These are phyloP conservation scores for Annulohypoxylon truncatum DNA, from an alignment of 2,329 filamentous ascomycete genomes.

Conservation along the genomic window DNA sequence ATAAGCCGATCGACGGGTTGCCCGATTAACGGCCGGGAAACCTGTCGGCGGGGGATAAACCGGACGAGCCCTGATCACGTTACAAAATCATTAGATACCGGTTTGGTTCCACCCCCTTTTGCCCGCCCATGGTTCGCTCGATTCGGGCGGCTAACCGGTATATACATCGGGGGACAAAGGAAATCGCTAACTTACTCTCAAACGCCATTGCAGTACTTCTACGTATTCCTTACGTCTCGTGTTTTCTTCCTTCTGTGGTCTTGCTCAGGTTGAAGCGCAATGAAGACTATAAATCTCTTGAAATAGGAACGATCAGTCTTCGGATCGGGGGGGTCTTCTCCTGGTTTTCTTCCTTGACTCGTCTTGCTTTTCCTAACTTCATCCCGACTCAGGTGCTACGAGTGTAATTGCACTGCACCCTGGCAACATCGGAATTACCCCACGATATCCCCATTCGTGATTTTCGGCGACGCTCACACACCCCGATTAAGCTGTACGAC, in stretches of 20 bases:
- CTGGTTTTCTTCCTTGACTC: not conserved
- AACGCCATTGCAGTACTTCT: conserved; percentile 19
- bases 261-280: not conserved
- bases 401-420: not conserved
- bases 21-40: conserved; percentile 58
- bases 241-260: not conserved
- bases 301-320: not conserved
- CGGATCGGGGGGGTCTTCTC: not conserved
- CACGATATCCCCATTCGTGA: conserved; percentile 6
- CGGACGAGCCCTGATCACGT: conserved; percentile 63
- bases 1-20: conserved; percentile 64
- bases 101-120: not conserved
- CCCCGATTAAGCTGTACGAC: conserved; percentile 2
- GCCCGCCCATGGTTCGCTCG: not conserved
- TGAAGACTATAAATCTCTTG: not conserved
- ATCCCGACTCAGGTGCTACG: not conserved
- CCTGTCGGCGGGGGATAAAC: conserved; percentile 65
- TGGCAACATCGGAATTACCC: conserved; percentile 10
- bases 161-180: not conserved
- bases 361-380: not conserved
- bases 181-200: conserved; percentile 11
- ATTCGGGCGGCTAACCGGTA: not conserved
- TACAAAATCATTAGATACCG: not conserved
- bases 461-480: not conserved
- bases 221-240: not conserved